A percentile compares a stretch with the other conserved stretches of the same genome.
Conservation (phyloP, 2,329 filamentous ascomycete species). For the Paecilomyces dactylethromorphus region DNA sequence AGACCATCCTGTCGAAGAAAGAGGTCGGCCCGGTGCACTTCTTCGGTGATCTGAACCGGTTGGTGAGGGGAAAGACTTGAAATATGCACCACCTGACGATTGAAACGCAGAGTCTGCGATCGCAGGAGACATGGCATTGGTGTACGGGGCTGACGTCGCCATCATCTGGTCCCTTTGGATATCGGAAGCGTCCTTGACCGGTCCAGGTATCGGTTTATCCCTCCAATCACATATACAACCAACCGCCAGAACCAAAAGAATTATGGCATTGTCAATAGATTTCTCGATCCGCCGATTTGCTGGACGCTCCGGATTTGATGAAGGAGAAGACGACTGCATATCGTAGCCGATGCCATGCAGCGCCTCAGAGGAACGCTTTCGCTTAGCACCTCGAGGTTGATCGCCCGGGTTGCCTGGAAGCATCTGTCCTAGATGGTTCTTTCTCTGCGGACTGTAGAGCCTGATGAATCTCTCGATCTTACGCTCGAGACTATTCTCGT, state of each 20-base stretch:
- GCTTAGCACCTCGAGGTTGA: constrained; percentile 24
- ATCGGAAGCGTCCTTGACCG: constrained; percentile 39
- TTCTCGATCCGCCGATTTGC: constrained; percentile 34
- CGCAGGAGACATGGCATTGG: constrained; percentile 20
- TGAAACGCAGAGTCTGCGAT: constrained; percentile 18
- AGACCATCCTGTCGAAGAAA: constrained; percentile 5
- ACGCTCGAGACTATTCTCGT: constrained; percentile 44
- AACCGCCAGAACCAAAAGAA: constrained; percentile 75
- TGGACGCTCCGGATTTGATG: constrained; percentile 6
- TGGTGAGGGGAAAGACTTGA: constrained; percentile 13
- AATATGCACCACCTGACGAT: constrained; percentile 14
- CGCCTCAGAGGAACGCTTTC: constrained; percentile 31
- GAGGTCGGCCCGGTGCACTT: constrained; percentile 6
- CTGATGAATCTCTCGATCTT: constrained; percentile 48
- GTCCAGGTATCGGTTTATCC: constrained; percentile 42
- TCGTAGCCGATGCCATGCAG: constrained; percentile 18
- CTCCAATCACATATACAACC: constrained; percentile 68
- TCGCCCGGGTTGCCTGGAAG: constrained; percentile 13
- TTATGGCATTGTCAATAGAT: constrained; percentile 72
- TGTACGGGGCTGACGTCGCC: constrained; percentile 12
- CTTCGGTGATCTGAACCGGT: constrained; percentile 10
- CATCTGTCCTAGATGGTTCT: constrained; percentile 6
- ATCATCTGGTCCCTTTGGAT: constrained; percentile 16
- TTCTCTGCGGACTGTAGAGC: constrained; percentile 35
- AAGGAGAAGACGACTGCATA: constrained; percentile 12